These are phyloP conservation scores for Cyclotella kingstonii DNA, from an alignment of 108 stramenopile genomes.

Conservation along the genomic window DNA sequence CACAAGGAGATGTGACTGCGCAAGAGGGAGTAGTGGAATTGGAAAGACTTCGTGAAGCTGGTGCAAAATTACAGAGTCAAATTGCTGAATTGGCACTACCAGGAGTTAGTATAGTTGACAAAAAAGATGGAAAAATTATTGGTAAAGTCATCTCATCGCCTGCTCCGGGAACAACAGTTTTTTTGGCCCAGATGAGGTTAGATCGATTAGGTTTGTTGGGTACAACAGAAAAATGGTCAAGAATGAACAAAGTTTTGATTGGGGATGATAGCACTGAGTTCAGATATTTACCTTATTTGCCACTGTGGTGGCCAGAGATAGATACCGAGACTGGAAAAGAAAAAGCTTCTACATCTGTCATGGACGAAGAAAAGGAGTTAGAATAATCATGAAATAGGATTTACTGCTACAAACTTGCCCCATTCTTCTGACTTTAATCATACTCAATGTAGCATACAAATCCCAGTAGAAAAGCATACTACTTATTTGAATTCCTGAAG, in stretches of 20 bases:
- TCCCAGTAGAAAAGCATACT: too few relatives aligned
- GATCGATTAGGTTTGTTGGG: constrained; percentile 68
- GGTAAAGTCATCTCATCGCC: constrained; percentile 75
- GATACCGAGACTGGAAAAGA: constrained; percentile 74
- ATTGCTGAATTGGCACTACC: constrained; percentile 31
- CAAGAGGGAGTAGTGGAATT: constrained; percentile 39
- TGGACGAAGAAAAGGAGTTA: constrained; percentile 2
- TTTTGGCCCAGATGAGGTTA: constrained; percentile 82
- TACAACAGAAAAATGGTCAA: constrained; percentile 44
- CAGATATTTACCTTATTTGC: constrained; percentile 80
- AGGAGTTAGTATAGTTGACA: constrained; percentile 71
- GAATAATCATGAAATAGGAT: too few relatives aligned
- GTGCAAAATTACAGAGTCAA: constrained; percentile 46
- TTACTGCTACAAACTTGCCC: too few relatives aligned
- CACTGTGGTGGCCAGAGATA: constrained; percentile 86
- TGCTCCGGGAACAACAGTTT: constrained; percentile 70
- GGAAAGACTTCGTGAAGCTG: constrained; percentile 30
- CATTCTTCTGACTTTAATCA: too few relatives aligned
- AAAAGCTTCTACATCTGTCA: constrained; percentile 26
- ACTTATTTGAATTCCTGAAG: too few relatives aligned
- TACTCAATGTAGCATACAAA: too few relatives aligned
- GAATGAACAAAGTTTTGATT: constrained; percentile 70
- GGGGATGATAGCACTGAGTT: constrained; percentile 59
- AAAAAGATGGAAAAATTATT: constrained; percentile 77
- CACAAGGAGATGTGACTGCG: constrained; percentile 22